phyloP scores from a whole-genome alignment of 2,329 filamentous ascomycete species.

The Anisogramma anomala region DNA sequence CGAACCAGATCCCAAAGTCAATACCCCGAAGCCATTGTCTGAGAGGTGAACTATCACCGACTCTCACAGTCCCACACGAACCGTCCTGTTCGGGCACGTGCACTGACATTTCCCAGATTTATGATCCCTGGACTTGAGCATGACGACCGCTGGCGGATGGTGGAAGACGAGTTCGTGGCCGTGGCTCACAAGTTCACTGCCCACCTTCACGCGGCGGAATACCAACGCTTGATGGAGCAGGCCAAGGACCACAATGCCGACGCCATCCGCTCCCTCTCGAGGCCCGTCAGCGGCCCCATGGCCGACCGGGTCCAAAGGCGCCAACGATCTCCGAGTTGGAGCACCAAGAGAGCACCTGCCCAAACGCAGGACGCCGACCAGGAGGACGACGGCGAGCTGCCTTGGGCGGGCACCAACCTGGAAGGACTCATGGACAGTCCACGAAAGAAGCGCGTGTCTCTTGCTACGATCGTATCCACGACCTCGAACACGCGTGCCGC shows the following conservation, averaged over 20 bases:
- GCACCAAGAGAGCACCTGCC: conserved; percentile 16
- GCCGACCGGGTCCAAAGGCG: conserved; percentile 26
- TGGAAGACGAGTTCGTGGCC: conserved; percentile 66
- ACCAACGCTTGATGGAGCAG: conserved; percentile 51
- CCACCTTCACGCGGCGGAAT: conserved; percentile 68
- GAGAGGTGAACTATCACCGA: neutral
- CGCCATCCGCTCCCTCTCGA: conserved; percentile 37
- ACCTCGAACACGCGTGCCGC: conserved; percentile 20
- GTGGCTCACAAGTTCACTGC: conserved; percentile 59
- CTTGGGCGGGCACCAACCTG: conserved; percentile 28
- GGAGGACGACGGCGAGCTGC: conserved; percentile 22
- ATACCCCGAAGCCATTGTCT: neutral
- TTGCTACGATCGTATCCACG: conserved; percentile 18
- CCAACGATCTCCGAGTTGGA: conserved; percentile 26
- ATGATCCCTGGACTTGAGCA: conserved; percentile 53
- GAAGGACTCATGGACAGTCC: conserved; percentile 33
- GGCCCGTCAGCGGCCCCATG: conserved; percentile 35
- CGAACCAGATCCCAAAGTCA: neutral
- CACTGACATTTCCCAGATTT: conserved; percentile 27
- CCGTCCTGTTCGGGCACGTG: neutral
- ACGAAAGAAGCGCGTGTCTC: conserved; percentile 20
- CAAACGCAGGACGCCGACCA: conserved; percentile 15
- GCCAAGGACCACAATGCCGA: conserved; percentile 44
- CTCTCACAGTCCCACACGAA: neutral
- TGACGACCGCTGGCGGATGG: conserved; percentile 72